A percentile compares a stretch with the other conserved stretches of the same genome.
phyloP scores from a whole-genome alignment of 2,329 filamentous ascomycete species.

The Ascochyta clinopodiicola region DNA sequence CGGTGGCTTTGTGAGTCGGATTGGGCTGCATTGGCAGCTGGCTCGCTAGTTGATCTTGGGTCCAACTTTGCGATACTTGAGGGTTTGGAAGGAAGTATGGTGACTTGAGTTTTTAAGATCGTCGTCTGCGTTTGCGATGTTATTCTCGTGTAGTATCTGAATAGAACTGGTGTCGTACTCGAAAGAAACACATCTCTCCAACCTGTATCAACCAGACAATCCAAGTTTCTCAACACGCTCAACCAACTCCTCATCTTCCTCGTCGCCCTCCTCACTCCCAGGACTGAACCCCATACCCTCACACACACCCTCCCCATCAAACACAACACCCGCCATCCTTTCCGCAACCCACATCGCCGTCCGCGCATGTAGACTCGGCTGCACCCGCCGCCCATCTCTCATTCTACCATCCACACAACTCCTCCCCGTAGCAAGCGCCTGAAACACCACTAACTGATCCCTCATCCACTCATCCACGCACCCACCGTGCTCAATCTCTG shows the following conservation, averaged over 20 bases:
- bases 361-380: constrained; percentile 53
- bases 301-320: constrained; percentile 47
- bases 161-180: too few species aligned
- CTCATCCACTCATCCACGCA: constrained; percentile 63
- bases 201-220: background rate
- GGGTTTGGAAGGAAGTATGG: too few species aligned
- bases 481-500: constrained; percentile 55
- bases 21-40: too few species aligned
- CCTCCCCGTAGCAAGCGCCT: constrained; percentile 58
- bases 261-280: background rate
- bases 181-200: too few species aligned
- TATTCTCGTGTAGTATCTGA: too few species aligned
- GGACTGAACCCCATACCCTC: constrained; percentile 43
- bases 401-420: constrained; percentile 45
- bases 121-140: too few species aligned
- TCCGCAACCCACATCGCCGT: constrained; percentile 56
- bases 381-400: constrained; percentile 28
- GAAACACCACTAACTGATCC: constrained; percentile 67
- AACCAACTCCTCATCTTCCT: background rate
- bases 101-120: too few species aligned
- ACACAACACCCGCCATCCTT: constrained; percentile 48
- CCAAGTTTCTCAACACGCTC: constrained; percentile 6
- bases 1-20: background rate
- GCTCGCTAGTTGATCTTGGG: too few species aligned
- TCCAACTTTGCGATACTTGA: too few species aligned